Conservation (phyloP, 192 early-diverging fungal genomes). For the Chytriomyces sp. region DNA sequence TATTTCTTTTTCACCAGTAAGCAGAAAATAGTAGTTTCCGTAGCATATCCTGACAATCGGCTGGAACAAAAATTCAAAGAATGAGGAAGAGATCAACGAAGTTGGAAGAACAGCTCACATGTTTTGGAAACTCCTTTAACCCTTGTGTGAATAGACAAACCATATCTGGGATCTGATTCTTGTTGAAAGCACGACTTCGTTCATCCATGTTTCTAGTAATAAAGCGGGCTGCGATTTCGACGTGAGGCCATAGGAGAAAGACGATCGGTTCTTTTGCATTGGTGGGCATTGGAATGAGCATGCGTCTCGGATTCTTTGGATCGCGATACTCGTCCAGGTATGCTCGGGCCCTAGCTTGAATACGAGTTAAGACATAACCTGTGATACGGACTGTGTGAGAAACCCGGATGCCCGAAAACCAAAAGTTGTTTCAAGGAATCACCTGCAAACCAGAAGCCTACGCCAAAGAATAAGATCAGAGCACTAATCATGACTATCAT, state of each 20-base stretch:
- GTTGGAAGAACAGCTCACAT: neutral
- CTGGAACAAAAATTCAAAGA: neutral
- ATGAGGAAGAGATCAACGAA: neutral
- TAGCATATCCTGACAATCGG: neutral
- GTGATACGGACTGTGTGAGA: neutral
- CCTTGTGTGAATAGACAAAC: neutral
- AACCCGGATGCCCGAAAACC: neutral
- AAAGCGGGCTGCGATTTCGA: conserved; percentile 20
- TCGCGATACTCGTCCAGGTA: neutral
- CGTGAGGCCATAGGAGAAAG: conserved; percentile 15
- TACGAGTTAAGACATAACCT: neutral
- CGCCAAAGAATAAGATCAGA: neutral
- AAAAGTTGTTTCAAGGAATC: neutral
- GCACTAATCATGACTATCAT: neutral
- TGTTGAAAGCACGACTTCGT: conserved; percentile 1
- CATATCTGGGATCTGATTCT: neutral
- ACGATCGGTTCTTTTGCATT: neutral
- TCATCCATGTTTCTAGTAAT: neutral
- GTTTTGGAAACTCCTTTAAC: conserved; percentile 4
- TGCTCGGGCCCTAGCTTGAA: neutral
- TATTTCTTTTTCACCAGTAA: neutral
- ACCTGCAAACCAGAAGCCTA: neutral
- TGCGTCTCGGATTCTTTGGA: neutral
- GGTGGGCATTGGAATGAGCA: neutral
- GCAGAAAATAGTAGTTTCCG: neutral